Evolutionary conservation across 345 rosid genomes (phyloP).

Genomic region (Sisymbrium altissimum): DNA sequence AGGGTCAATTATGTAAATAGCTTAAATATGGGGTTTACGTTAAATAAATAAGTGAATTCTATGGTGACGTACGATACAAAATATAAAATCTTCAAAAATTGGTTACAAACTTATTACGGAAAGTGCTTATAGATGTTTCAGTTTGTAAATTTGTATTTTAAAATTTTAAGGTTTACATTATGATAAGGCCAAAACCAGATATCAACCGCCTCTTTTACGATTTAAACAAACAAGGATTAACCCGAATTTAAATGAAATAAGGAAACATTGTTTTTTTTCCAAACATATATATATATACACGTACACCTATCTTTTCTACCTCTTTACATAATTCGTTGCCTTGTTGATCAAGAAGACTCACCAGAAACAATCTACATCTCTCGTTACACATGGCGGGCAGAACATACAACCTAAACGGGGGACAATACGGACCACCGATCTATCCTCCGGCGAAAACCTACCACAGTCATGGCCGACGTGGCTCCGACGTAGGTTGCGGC

Average conservation of each 20-base stretch:
- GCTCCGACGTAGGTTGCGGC: slow-evolving; percentile 16
- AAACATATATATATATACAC: too few relatives aligned
- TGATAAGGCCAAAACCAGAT: not conserved
- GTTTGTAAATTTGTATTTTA: not conserved
- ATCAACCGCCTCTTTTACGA: not conserved
- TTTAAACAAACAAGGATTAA: not conserved
- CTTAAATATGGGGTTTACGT: not conserved
- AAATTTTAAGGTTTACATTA: not conserved
- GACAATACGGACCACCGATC: too few relatives aligned
- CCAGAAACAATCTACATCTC: not conserved
- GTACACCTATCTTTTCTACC: not conserved
- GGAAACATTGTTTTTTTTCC: too few relatives aligned
- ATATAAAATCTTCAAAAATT: not conserved
- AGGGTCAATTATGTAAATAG: not conserved
- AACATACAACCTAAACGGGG: slow-evolving; percentile 41
- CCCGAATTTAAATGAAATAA: too few relatives aligned
- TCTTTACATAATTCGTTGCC: not conserved
- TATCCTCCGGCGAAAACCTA: too few relatives aligned
- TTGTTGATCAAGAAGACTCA: slow-evolving; percentile 3
- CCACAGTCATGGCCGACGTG: slow-evolving; percentile 43
- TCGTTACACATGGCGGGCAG: slow-evolving; percentile 7
- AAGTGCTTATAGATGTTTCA: not conserved
- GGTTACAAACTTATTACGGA: not conserved
- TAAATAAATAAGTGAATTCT: not conserved
- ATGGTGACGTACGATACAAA: not conserved